Evolutionary conservation across 768 basidiomycete genomes (phyloP), one percentile per base, ranked within the genome.

Genomic region (Cystofilobasidium bisporidii): DNA sequence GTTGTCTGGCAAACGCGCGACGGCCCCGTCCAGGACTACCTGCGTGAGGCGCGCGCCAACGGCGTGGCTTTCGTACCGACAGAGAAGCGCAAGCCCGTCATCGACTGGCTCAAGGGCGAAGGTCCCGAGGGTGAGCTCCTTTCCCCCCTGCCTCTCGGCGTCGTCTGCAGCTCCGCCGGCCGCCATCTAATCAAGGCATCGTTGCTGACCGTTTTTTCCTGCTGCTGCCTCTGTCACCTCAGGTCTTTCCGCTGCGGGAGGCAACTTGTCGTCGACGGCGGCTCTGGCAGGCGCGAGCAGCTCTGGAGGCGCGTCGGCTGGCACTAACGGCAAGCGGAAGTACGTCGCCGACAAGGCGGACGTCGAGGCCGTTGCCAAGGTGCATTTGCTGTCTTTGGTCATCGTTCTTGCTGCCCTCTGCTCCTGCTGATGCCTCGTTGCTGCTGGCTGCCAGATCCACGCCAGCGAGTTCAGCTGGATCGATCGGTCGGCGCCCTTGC

Each of bases 401-500:
- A n/a, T n/a, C n/a, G 10, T 36, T 38, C 18, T 4, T 32, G 53
- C n/a, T 2, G n/a, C 4, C 45, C 45, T 6, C n/a, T 47, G 17
- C 45, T 28, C 55, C 5, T 36, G n/a, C 43, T 58, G 43, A 47
- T n/a, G n/a, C 53, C 41, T 18, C 33, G 12, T 10, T 33, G 24
- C 4, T 26, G 8, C 8, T 43, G 9, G 22, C 36, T 40, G 28
- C 24, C 33, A 68, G 67, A 68, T 68, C 28, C 67, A 68, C 43
- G 61, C 61, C n/a, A 11, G 47, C 55, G 67, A 68, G 47, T 62
- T 68, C 40, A 55, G 57, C 45, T 61, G 61, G 53, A 61, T 68
- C 61, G 55, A 68, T 43, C 67, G 67, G 9, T 61, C 61, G 41
- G 55, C 67, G n/a, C 67, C 67, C 28, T 56, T 68, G 11, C 67